A percentile compares a stretch with the other conserved stretches of the same genome.
Conservation (phyloP, 108 stramenopile genomes). For the Chaetoceros muelleri region DNA sequence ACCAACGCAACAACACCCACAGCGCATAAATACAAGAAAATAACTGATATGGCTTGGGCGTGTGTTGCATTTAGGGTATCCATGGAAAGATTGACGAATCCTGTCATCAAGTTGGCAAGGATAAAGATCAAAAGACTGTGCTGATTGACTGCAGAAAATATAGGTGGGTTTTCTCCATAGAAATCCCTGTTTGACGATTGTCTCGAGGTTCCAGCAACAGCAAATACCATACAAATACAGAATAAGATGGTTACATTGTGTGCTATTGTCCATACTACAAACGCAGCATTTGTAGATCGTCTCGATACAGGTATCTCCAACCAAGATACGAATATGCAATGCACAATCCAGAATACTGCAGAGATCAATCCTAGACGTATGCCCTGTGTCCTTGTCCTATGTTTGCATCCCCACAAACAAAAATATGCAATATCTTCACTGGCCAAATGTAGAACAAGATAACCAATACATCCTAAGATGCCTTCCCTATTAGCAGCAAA, state of each 20-base stretch:
- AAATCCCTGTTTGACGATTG: neutral
- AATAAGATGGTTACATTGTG: conserved; percentile 37
- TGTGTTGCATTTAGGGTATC: conserved; percentile 63
- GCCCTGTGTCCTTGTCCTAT: neutral
- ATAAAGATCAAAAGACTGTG: conserved; percentile 79
- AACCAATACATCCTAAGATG: conserved; percentile 69
- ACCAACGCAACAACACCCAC: conserved; percentile 33
- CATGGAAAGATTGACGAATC: conserved; percentile 71
- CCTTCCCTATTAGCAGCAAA: conserved; percentile 85
- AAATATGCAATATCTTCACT: conserved; percentile 45
- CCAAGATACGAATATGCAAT: conserved; percentile 8
- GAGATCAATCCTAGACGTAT: conserved; percentile 14
- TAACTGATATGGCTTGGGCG: conserved; percentile 32
- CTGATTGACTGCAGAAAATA: conserved; percentile 55
- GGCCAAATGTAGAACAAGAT: conserved; percentile 43
- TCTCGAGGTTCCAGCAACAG: neutral
- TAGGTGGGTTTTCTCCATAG: conserved; percentile 16
- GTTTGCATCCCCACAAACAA: conserved; percentile 26
- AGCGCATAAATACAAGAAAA: conserved; percentile 40
- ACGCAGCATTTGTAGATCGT: conserved; percentile 62
- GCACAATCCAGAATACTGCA: conserved; percentile 22
- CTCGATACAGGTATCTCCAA: conserved; percentile 54
- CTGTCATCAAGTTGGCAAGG: conserved; percentile 79
- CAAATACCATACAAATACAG: conserved; percentile 1
- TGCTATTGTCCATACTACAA: conserved; percentile 57